Evolutionary conservation across 2,329 filamentous ascomycete genomes (phyloP).

Genomic region (Sarocladium kiliense): DNA sequence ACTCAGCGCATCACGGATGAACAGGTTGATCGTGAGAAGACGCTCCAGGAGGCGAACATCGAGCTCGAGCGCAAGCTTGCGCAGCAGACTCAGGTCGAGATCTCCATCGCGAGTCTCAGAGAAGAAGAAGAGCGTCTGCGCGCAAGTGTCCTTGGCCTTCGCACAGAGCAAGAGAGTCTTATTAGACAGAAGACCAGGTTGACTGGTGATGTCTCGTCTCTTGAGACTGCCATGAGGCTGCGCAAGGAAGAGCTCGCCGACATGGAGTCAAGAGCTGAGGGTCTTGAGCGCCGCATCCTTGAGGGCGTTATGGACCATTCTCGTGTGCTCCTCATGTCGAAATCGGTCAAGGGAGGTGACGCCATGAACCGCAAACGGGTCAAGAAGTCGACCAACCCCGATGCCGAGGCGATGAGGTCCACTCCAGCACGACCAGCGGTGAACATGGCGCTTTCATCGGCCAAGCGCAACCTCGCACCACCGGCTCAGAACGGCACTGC

Average conservation of each 20-base stretch:
- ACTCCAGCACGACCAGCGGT: conserved; percentile 32
- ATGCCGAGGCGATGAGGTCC: conserved; percentile 19
- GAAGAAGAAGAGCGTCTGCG: conserved; percentile 50
- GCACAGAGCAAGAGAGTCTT: conserved; percentile 69
- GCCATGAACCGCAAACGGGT: conserved; percentile 56
- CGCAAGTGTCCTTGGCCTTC: conserved; percentile 52
- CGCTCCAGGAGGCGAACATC: conserved; percentile 72
- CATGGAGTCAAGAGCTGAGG: conserved; percentile 87
- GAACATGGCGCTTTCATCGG: conserved; percentile 45
- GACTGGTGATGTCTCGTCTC: conserved; percentile 78
- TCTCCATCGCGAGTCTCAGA: conserved; percentile 44
- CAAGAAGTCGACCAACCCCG: conserved; percentile 31
- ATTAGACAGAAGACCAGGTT: conserved; percentile 73
- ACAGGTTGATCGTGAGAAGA: conserved; percentile 71
- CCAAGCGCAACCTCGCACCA: conserved; percentile 42
- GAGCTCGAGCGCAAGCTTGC: conserved; percentile 72
- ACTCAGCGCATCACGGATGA: conserved; percentile 70
- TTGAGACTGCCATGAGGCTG: conserved; percentile 85
- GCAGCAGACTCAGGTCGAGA: conserved; percentile 58
- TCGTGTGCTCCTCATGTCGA: conserved; percentile 76
- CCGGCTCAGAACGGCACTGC: conserved; percentile 51
- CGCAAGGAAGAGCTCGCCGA: conserved; percentile 84
- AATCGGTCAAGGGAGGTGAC: conserved; percentile 49
- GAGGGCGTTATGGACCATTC: conserved; percentile 97
- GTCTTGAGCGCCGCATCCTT: conserved; percentile 84